Percentiles rank a stretch among this genome's conserved stretches.
Conservation (phyloP, 176 grass and related monocot species). For the Phragmites australis region DNA sequence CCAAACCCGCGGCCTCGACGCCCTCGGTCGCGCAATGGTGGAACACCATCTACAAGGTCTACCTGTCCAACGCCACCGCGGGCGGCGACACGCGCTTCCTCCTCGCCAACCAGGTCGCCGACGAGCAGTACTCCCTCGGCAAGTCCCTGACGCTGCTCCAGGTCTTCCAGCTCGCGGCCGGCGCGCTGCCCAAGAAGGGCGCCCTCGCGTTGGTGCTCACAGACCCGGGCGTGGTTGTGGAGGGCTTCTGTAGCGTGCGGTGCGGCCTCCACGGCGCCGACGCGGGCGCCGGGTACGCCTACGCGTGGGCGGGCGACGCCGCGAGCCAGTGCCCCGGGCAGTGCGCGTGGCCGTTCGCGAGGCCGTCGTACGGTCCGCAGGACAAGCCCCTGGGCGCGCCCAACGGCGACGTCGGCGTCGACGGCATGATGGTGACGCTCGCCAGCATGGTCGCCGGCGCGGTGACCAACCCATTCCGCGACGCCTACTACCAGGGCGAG, state of each 20-base stretch:
- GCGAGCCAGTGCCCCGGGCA: slow-evolving; percentile 51
- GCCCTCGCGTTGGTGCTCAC: slow-evolving; percentile 49
- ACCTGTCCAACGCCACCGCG: slow-evolving; percentile 33
- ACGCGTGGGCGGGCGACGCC: slow-evolving; percentile 56
- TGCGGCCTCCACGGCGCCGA: slow-evolving; percentile 51
- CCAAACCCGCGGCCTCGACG: background rate
- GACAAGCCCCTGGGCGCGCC: slow-evolving; percentile 36
- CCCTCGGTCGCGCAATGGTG: slow-evolving; percentile 55
- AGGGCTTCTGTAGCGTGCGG: slow-evolving; percentile 51
- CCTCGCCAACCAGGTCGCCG: slow-evolving; percentile 19
- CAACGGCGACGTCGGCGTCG: slow-evolving; percentile 52
- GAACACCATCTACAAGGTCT: slow-evolving; percentile 34
- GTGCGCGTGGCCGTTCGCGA: slow-evolving; percentile 67
- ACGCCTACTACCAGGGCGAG: slow-evolving; percentile 57
- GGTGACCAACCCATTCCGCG: slow-evolving; percentile 52
- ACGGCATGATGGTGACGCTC: slow-evolving; percentile 55
- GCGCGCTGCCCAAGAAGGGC: background rate
- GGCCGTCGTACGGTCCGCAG: slow-evolving; percentile 50
- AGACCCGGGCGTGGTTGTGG: slow-evolving; percentile 40
- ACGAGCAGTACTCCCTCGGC: slow-evolving; percentile 40
- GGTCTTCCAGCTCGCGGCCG: slow-evolving; percentile 34
- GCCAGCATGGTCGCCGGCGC: slow-evolving; percentile 51
- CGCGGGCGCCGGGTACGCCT: slow-evolving; percentile 6
- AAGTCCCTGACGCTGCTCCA: slow-evolving; percentile 32
- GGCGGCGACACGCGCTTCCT: background rate